Evolutionary conservation across 169 alveolate species (phyloP), one percentile per base, ranked within the genome.

Genomic region (Eimeria necatrix): DNA sequence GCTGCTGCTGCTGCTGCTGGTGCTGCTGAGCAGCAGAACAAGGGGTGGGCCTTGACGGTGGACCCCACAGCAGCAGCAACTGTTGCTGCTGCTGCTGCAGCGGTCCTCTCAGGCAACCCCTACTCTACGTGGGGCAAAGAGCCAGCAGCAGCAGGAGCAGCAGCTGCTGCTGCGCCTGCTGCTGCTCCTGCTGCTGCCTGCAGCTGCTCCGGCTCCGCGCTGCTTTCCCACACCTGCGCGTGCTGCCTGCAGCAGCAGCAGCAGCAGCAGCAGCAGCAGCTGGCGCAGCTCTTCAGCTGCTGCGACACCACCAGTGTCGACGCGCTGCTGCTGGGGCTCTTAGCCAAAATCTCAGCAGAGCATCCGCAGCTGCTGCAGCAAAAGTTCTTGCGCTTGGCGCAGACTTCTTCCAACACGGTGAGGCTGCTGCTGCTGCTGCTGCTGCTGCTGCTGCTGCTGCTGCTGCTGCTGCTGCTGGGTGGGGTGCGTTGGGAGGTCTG

Each of bases 351-450:
- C 5, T 10, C 85, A 3, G 18, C 85, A 4, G 85, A 74, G 73
- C 89, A 80, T 2, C 89, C 64, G 71, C 89, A 51, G 88, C 88
- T 78, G 64, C 64, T 78, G 68, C 88, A 78, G 59, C 26, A 46
- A 7, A 41, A 48, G 59, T 49, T 78, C 41, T 22, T 78, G 18
- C 14, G 41, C 9, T 5, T 32, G 59, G 24, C 2, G 9, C 9
- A 32, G 26, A 49, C 68, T 9, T 4, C 32, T 18, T 2, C 14
- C 14, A 41, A 48, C 5, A 51, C 0, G 24, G 88, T 49, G 24
- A 22, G 10, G 64, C 14, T 18, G 24, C 88, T 48, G 88, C 88
- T 14, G 0, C 41, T 78, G 88, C 32, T 46, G 68, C 88, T 48
- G 64, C 64, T 78, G 88, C 64, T 26, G 52, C 83, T 22, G 83